Percentiles rank a stretch among this genome's conserved stretches.
These are phyloP conservation scores for Amanita jacksonii DNA, from an alignment of 768 basidiomycete species.

Conservation along the genomic window DNA sequence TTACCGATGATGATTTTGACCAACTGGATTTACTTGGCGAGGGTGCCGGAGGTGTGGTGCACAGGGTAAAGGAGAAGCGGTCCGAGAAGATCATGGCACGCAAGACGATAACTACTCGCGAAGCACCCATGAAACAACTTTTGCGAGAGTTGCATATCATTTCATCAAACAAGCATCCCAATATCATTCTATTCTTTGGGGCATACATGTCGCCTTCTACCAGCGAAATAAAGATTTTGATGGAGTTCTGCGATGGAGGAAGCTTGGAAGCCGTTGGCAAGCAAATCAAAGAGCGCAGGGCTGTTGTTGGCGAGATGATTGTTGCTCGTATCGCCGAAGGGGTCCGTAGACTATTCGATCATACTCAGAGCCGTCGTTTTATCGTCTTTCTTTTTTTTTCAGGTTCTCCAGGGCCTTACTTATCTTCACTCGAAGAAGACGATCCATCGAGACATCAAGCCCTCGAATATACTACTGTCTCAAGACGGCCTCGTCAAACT, in stretches of 20 bases:
- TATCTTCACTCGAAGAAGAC: conserved; percentile 89
- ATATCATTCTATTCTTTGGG: conserved; percentile 89
- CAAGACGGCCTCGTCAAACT: conserved; percentile 86
- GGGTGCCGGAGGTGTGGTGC: conserved; percentile 93
- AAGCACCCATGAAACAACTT: conserved; percentile 88
- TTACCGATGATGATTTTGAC: conserved; percentile 67
- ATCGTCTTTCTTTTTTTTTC: background rate
- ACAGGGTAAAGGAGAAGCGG: conserved; percentile 82
- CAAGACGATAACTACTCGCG: conserved; percentile 87
- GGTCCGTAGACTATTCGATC: conserved; percentile 34
- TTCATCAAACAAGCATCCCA: conserved; percentile 70
- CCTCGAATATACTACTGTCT: conserved; percentile 86
- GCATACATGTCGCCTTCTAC: conserved; percentile 82
- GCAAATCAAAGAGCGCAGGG: conserved; percentile 70
- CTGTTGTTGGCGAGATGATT: conserved; percentile 77
- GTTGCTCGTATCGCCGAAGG: conserved; percentile 91
- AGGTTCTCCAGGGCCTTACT: conserved; percentile 86
- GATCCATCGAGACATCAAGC: conserved; percentile 95
- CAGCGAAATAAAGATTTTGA: conserved; percentile 91
- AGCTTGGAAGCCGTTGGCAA: conserved; percentile 86
- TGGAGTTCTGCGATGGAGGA: conserved; percentile 85
- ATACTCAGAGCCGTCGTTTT: background rate
- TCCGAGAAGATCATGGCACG: conserved; percentile 80
- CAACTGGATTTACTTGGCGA: conserved; percentile 78
- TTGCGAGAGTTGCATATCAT: conserved; percentile 89